Conservation (phyloP, 768 basidiomycete species). For the Pisolithus albus region DNA sequence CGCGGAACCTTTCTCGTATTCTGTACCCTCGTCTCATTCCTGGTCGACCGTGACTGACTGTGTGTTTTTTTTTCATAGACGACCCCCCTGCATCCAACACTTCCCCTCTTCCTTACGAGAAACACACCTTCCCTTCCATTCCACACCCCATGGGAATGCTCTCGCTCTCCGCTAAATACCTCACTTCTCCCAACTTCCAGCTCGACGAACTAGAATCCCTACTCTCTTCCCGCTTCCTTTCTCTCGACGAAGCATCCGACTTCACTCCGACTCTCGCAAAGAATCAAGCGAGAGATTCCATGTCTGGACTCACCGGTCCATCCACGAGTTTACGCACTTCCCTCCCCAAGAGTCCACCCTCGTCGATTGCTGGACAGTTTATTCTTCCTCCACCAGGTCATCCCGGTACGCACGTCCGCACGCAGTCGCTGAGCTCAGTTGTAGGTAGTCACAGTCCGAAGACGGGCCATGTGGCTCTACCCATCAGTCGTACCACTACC, state of each 20-base stretch:
- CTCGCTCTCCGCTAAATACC: conserved; percentile 55
- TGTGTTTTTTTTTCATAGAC: conserved; percentile 20
- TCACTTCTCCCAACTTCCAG: conserved; percentile 61
- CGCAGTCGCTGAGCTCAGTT: conserved; percentile 24
- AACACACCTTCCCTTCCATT: conserved; percentile 58
- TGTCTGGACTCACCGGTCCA: conserved; percentile 36
- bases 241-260: conserved; percentile 54
- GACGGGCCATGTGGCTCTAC: conserved; percentile 23
- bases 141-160: conserved; percentile 65
- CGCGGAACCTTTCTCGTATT: background rate
- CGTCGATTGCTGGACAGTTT: conserved; percentile 40
- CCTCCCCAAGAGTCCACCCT: conserved; percentile 42
- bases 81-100: conserved; percentile 33
- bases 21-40: background rate
- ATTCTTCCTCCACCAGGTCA: conserved; percentile 27
- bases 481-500: conserved; percentile 29
- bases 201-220: conserved; percentile 73
- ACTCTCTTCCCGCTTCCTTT: conserved; percentile 65
- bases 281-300: conserved; percentile 54
- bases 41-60: background rate
- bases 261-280: conserved; percentile 70
- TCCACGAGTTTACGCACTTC: conserved; percentile 30
- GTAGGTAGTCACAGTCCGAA: conserved; percentile 32
- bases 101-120: conserved; percentile 41
- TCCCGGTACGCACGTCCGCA: conserved; percentile 24